Base-by-base conservation (phyloP, 495 filamentous ascomycete species). In the Peziza echinospora region DNA sequence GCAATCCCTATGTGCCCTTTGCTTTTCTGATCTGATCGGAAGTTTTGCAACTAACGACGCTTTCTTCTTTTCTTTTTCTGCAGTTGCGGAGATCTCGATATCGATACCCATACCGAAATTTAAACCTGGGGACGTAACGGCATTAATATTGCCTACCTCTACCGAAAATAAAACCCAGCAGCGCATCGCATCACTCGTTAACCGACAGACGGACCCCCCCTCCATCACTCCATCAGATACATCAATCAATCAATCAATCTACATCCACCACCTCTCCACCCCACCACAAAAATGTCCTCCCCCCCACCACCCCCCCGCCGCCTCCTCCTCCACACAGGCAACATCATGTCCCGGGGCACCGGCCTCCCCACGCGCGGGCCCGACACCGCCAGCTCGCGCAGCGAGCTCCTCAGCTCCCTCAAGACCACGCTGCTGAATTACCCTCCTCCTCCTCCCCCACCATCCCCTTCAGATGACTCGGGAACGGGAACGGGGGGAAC, bases 321-420 rank as follows among this genome's bases (percentile, higher is more conserved):
- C n/a, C 41, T 43, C 41, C 41, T 59, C 21, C 49, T 59, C 24
- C 47, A 42, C 11, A 58, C 58, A 21, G 53, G 53, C 26, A 53
- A 58, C 30, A 53, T 58, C 34, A 61, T 52, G 48, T 49, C 55
- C 21, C 47, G 53, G 9, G 63, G 60, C 34, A 55, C 59, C 1
- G 54, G 59, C 24, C 51, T 51, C 0, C 60, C 60, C 44, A 53
- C 55, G 9, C n/a, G n/a, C n/a, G n/a, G n/a, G n/a, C n/a, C n/a
- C n/a, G 56, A 57, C 4, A 46, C 57, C 21, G 52, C 47, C 16
- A 47, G 50, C 21, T 49, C 53, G 19, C 46, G 56, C 17, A 47
- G 52, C 9, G 59, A 62, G 23, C 51, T 57, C 8, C 49, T 62
- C 25, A 59, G 51, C 34, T 55, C 56, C 1, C 45, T 59, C 7